A percentile compares a stretch with the other conserved stretches of the same genome.
These are phyloP conservation scores for Saturnispora kantuleensis DNA, from an alignment of 805 yeast species.

Conservation along the genomic window DNA sequence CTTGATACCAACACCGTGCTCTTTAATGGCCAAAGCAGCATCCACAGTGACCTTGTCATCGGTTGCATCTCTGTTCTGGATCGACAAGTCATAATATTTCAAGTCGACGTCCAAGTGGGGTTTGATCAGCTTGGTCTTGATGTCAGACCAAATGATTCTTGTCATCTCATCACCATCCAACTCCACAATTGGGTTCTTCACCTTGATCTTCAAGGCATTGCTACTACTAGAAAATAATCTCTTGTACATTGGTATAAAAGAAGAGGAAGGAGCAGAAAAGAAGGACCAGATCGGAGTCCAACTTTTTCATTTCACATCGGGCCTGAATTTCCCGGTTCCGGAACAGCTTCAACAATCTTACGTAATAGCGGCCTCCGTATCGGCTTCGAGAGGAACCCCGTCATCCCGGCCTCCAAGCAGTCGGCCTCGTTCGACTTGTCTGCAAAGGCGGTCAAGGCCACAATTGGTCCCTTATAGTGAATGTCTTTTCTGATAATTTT, in stretches of 20 bases:
- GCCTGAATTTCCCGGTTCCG: not conserved
- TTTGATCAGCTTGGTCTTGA: conserved; percentile 54
- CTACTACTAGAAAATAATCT: conserved; percentile 21
- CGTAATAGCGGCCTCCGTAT: conserved; percentile 61
- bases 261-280: not conserved
- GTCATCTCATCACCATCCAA: conserved; percentile 85
- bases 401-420: conserved; percentile 86
- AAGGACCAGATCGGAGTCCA: too few relatives aligned
- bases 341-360: conserved; percentile 41
- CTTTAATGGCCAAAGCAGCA: conserved; percentile 64
- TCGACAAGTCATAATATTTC: conserved; percentile 67
- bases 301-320: too few relatives aligned
- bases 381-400: conserved; percentile 85
- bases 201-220: conserved; percentile 46
- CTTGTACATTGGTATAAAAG: not conserved
- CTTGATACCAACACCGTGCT: conserved; percentile 73
- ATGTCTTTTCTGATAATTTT: conserved; percentile 55
- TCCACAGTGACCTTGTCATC: conserved; percentile 67
- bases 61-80: conserved; percentile 59
- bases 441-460: conserved; percentile 92
- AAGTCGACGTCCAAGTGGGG: conserved; percentile 68
- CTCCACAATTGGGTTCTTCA: conserved; percentile 66
- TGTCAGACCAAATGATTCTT: conserved; percentile 70
- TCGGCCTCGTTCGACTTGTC: conserved; percentile 83
- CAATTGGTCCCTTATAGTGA: conserved; percentile 62